These are phyloP conservation scores for Fraxinus albicans DNA, from an alignment of 305 asterid species.

Conservation along the genomic window DNA sequence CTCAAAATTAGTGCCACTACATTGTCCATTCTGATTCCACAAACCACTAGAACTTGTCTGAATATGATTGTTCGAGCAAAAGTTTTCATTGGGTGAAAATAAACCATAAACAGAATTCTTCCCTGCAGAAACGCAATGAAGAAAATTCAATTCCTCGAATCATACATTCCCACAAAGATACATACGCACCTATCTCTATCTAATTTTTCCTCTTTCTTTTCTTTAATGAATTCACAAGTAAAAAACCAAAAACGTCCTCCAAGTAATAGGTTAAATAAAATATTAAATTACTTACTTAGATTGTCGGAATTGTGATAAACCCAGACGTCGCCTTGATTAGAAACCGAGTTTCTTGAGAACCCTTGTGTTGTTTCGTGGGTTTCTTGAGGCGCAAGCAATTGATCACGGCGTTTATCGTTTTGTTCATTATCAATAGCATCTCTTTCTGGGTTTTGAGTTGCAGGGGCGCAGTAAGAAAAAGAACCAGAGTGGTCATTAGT, in stretches of 20 bases:
- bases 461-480: not conserved
- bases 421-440: not conserved
- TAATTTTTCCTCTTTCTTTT: not conserved
- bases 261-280: not conserved
- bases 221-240: not conserved
- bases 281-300: slow-evolving; percentile 5
- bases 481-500: not conserved
- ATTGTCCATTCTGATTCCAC: not conserved
- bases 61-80: not conserved
- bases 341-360: not conserved
- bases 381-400: not conserved
- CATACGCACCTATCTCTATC: not conserved
- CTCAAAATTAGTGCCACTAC: not conserved
- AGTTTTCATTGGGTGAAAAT: not conserved
- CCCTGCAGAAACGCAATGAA: slow-evolving; percentile 2
- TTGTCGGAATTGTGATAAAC: not conserved
- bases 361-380: not conserved
- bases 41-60: not conserved
- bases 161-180: not conserved
- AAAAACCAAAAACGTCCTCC: not conserved
- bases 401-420: not conserved
- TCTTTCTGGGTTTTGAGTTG: not conserved
- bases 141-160: not conserved
- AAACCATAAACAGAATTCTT: not conserved
- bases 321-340: slow-evolving; percentile 11